These are phyloP conservation scores for Bryoglossum gracile DNA, from an alignment of 495 filamentous ascomycete genomes.

Conservation along the genomic window DNA sequence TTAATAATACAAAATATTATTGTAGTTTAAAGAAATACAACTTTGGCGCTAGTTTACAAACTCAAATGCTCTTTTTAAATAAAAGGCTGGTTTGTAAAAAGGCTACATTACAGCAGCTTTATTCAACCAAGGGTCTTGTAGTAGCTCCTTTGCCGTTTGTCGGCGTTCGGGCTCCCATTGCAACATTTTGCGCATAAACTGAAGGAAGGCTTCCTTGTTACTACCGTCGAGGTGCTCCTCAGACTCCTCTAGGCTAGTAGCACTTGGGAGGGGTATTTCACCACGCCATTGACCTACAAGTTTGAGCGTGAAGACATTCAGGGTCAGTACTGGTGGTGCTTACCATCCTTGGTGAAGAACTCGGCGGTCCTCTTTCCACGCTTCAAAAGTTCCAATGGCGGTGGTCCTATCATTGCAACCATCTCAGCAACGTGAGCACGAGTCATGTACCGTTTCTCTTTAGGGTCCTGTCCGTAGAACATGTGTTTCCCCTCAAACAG, in stretches of 20 bases:
- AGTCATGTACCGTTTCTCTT: slow-evolving; percentile 14
- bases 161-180: slow-evolving; percentile 42
- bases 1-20: too few relatives aligned
- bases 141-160: slow-evolving; percentile 35
- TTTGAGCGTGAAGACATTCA: background rate
- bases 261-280: slow-evolving; percentile 19
- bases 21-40: too few relatives aligned
- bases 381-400: slow-evolving; percentile 15
- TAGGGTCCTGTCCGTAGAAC: slow-evolving; percentile 17
- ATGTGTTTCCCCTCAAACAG: slow-evolving; percentile 21
- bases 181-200: slow-evolving; percentile 40
- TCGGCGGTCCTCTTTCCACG: slow-evolving; percentile 11
- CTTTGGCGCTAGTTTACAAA: too few relatives aligned
- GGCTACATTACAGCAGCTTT: too few relatives aligned
- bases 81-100: too few relatives aligned
- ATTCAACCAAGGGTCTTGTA: slow-evolving; percentile 37
- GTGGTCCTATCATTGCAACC: slow-evolving; percentile 26
- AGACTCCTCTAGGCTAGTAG: background rate
- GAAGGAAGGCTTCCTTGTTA: slow-evolving; percentile 36
- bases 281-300: background rate
- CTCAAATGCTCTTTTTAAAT: too few relatives aligned
- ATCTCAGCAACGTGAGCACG: slow-evolving; percentile 21
- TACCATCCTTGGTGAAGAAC: slow-evolving; percentile 16
- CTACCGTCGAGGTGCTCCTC: slow-evolving; percentile 29
- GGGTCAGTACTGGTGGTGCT: background rate